Evolutionary conservation across 208 protist genomes (phyloP).

Genomic region (Acanthamoeba healyi): DNA sequence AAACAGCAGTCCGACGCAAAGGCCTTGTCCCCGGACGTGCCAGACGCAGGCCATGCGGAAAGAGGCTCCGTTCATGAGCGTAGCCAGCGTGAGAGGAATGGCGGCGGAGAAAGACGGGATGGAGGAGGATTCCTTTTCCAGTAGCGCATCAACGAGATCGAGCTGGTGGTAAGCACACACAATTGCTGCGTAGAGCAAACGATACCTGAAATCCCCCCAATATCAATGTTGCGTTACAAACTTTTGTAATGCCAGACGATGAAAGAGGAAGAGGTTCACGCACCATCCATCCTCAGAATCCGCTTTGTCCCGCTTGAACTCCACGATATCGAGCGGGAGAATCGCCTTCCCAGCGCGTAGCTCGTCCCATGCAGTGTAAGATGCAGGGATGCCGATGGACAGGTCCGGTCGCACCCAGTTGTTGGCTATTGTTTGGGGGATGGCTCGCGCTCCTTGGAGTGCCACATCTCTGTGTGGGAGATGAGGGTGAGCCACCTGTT

Average conservation of each 20-base stretch:
- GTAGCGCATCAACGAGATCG: background rate
- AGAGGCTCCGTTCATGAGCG: background rate
- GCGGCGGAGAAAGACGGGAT: background rate
- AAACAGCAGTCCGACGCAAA: background rate
- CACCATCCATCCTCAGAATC: background rate
- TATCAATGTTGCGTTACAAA: background rate
- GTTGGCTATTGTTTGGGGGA: background rate
- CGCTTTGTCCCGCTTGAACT: background rate
- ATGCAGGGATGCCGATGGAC: background rate
- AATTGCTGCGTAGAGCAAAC: background rate
- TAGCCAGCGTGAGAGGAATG: background rate
- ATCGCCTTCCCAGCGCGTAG: background rate
- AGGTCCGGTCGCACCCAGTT: background rate
- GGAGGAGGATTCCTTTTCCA: background rate
- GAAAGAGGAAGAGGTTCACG: background rate
- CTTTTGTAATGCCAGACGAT: background rate
- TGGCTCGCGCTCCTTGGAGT: background rate
- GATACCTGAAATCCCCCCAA: background rate
- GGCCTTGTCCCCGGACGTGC: background rate
- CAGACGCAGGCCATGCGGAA: slow-evolving; percentile 1
- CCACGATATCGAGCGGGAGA: background rate
- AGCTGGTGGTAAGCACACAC: background rate
- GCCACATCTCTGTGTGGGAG: background rate
- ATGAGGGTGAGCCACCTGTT: background rate
- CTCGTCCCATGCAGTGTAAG: background rate